A percentile compares a stretch with the other conserved stretches of the same genome.
These are phyloP conservation scores for Trichosanthes cucumerina DNA, from an alignment of 306 rosid species.

Conservation along the genomic window DNA sequence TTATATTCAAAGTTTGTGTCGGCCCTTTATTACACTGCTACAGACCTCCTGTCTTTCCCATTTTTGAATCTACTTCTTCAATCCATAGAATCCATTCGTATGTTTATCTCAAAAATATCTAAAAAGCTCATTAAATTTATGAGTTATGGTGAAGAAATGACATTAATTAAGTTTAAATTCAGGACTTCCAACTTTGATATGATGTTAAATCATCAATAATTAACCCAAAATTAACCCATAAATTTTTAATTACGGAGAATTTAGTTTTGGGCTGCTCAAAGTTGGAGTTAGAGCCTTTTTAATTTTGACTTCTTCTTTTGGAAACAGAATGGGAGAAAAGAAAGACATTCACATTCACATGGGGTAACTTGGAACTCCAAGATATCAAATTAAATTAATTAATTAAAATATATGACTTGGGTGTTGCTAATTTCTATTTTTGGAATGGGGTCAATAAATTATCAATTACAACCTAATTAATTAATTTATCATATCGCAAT, in stretches of 20 bases:
- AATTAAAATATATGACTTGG: background rate
- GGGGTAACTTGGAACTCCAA: background rate
- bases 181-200: no score
- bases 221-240: no score
- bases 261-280: background rate
- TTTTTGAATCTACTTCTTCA: background rate
- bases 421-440: background rate
- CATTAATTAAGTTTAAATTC: no score
- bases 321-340: background rate
- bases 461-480: no score
- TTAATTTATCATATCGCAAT: no score
- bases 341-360: background rate
- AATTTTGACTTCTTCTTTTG: background rate
- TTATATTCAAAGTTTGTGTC: background rate
- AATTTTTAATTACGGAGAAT: no score
- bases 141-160: no score
- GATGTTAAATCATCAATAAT: no score
- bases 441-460: background rate
- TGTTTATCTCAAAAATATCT: no score
- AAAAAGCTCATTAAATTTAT: no score
- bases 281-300: background rate
- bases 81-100: no score
- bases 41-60: background rate
- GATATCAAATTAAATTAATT: no score
- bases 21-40: constrained; percentile 3